Conservation (phyloP, 441 rosid species). For the Erysimum cheiri region DNA sequence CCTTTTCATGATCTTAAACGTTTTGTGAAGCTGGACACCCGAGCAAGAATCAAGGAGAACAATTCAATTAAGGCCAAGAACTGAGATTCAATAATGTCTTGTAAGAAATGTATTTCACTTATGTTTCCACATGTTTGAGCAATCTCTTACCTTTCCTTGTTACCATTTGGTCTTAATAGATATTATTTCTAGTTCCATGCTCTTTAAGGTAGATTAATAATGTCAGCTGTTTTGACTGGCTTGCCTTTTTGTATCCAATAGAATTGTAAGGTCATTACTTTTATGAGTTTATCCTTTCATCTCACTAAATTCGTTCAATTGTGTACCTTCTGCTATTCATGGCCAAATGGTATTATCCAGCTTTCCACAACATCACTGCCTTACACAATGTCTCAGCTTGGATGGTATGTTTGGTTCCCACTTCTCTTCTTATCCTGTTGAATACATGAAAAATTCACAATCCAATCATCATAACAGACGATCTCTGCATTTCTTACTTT, state of each 20-base stretch:
- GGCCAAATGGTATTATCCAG: background rate
- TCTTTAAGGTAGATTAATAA: background rate
- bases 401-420: background rate
- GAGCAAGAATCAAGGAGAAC: conserved; percentile 76
- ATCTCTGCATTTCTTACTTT: background rate
- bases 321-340: background rate
- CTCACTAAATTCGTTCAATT: background rate
- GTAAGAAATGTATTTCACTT: background rate
- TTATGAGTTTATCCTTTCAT: background rate
- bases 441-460: background rate
- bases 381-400: background rate
- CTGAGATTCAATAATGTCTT: conserved; percentile 38
- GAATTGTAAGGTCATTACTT: background rate
- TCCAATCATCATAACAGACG: background rate
- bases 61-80: conserved; percentile 76
- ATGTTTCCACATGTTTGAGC: background rate
- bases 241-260: background rate
- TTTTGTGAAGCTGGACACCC: conserved; percentile 76
- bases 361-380: background rate
- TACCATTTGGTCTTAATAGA: background rate
- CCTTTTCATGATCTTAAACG: conserved; percentile 71
- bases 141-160: background rate
- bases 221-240: background rate
- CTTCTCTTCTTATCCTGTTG: background rate
- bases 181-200: background rate